Conservation (phyloP, 352 stramenopile species). For the Phytophthora pisi region DNA sequence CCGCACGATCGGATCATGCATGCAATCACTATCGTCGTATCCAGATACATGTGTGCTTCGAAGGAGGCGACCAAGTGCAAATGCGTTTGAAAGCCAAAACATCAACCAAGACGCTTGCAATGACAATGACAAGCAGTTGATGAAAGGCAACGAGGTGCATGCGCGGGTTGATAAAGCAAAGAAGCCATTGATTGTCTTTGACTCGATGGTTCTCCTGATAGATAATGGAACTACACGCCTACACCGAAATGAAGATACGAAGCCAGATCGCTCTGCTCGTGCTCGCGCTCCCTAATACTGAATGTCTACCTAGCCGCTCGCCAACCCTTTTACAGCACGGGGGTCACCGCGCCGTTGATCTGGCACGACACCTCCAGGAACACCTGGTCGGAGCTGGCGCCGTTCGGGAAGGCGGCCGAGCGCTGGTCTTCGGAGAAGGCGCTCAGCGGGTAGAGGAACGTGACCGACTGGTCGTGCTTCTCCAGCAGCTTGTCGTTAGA, state of each 20-base stretch:
- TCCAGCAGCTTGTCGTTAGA: constrained; percentile 41
- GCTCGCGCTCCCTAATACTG: constrained; percentile 44
- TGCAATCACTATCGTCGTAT: not conserved
- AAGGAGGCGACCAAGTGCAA: too few species aligned
- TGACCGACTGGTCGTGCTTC: constrained; percentile 68
- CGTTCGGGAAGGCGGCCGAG: constrained; percentile 35
- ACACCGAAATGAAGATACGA: constrained; percentile 38
- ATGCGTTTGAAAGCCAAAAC: too few species aligned
- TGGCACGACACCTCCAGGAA: constrained; percentile 85
- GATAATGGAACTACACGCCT: constrained; percentile 37
- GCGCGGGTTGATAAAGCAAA: constrained; percentile 14
- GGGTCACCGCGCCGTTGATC: constrained; percentile 49
- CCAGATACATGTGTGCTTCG: too few species aligned
- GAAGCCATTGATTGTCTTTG: constrained; percentile 34
- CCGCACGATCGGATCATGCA: constrained; percentile 1
- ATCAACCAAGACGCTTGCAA: not conserved
- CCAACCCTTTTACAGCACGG: constrained; percentile 27
- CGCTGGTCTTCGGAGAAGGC: constrained; percentile 67
- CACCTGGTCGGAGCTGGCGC: constrained; percentile 50
- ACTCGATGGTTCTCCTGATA: constrained; percentile 36
- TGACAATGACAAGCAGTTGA: too few species aligned
- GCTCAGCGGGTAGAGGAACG: constrained; percentile 87
- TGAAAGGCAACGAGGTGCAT: not conserved
- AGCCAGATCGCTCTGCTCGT: constrained; percentile 39
- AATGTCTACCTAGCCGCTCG: constrained; percentile 34